Conservation (phyloP, 768 basidiomycete species). For the Pleurotus pulmonarius region DNA sequence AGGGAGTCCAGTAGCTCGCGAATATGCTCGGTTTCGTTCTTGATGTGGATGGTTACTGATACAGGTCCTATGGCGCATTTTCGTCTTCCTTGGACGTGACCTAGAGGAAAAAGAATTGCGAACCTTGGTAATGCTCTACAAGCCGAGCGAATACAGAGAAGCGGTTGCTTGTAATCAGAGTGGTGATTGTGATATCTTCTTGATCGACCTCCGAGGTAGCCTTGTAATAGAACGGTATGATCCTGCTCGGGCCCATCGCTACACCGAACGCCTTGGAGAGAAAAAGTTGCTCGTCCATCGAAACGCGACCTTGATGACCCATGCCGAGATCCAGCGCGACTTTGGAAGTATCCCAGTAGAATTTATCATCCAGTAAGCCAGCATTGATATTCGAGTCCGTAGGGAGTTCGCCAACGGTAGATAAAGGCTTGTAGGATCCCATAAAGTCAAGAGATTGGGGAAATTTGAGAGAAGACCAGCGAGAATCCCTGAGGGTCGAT, state of each 20-base stretch:
- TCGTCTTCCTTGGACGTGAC: background rate
- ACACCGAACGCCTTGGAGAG: slow-evolving; percentile 68
- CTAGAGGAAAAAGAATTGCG: slow-evolving; percentile 11
- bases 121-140: slow-evolving; percentile 77
- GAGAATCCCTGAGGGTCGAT: slow-evolving; percentile 10
- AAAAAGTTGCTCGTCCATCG: slow-evolving; percentile 46
- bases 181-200: slow-evolving; percentile 82
- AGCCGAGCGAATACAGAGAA: slow-evolving; percentile 69
- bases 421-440: slow-evolving; percentile 11
- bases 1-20: slow-evolving; percentile 56
- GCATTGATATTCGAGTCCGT: slow-evolving; percentile 1
- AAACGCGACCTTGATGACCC: slow-evolving; percentile 25
- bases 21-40: slow-evolving; percentile 43
- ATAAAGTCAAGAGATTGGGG: slow-evolving; percentile 11
- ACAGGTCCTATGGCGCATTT: slow-evolving; percentile 57
- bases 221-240: slow-evolving; percentile 80
- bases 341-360: slow-evolving; percentile 30
- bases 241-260: slow-evolving; percentile 68
- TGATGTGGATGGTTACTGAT: slow-evolving; percentile 79
- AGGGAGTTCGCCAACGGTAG: slow-evolving; percentile 5
- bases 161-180: slow-evolving; percentile 76
- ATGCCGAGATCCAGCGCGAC: slow-evolving; percentile 30
- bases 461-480: slow-evolving; percentile 14
- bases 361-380: slow-evolving; percentile 10
- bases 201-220: slow-evolving; percentile 51